Evolutionary conservation across 148 eudicot genomes (phyloP), one percentile per base, ranked within the genome.

Genomic region (Suaeda aralocaspica): DNA sequence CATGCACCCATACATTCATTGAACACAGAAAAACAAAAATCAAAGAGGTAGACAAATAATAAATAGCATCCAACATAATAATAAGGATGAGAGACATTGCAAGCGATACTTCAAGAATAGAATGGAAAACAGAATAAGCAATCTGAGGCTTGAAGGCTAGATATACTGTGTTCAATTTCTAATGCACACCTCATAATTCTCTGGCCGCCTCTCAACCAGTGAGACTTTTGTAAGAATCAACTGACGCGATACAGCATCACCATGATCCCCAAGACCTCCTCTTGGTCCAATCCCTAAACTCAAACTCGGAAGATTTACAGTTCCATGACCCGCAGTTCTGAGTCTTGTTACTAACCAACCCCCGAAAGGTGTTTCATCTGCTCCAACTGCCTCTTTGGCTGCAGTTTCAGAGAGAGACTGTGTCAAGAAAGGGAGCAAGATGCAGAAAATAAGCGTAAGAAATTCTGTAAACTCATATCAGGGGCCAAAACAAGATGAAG

Each of bases 371-470:
- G 97, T 91, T 86, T 94, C 99, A 79, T 91, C 91, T 72, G 96
- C 99, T 69, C 96, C 89, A 71, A 94, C 97, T 68, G 96, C 99
- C 71, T 94, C 99, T 81, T 82, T 91, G 50, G 91, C 99, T 94
- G 84, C 83, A 83, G 36, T 62, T 70, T 68, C 70, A 77, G 42
- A 59, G 66, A 70, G 39, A 63, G 26, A 16, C 30, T 33, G 12
- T 59, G 64, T 65, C 59, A 33, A 64, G 46, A 66, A 48, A 34
- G 44, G 26, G 26, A 59, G 50, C 46, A 64, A 50, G 61, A 63
- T 22, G 48, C 58, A 57, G 63, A 68, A 24, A n/a, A 36, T 31
- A 11, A 66, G 49, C 30, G 59, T 18, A 53, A 53, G 48, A n/a
- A 21, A 34, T 3, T 58, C 18, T 59, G 26, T 28, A 59, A 58